Evolutionary conservation across 345 rosid genomes (phyloP), one percentile per base, ranked within the genome.

Genomic region (Draba incana): DNA sequence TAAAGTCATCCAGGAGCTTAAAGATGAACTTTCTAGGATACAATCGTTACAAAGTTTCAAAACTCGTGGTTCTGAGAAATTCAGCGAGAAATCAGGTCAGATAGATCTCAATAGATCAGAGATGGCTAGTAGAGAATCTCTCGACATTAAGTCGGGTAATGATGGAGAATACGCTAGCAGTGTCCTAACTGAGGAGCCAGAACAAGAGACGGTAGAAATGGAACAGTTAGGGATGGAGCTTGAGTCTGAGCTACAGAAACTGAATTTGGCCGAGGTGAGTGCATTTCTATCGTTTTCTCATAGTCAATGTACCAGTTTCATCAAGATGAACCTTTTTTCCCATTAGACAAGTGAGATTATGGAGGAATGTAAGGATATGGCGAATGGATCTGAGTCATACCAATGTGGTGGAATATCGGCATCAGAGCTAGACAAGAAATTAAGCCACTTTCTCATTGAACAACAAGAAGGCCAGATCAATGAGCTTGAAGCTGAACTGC

Each of bases 191-290:
- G 96, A 86, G 59, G 98, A 89, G 80, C 84, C 77, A 51, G 88
- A 82, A 62, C 79, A 80, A 24, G 88, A 81, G 79, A 56, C 62
- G 11, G 57, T 68, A 25, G 93, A 88, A 78, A 86, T 88, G 85
- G 85, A 82, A 73, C 84, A 76, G 56, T 78, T 90, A 77, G 97
- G 83, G 82, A 86, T 90, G 69, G 98, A 90, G 73, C 84, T 92
- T 12, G 88, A 84, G 62, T 82, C 85, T 68, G 93, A 92, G 83
- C 83, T 92, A 45, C 90, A 77, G 79, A 92, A 88, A 75, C 85
- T 88, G 20, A 75, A 62, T 23, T 57, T 75, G 54, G 47, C 66
- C 53, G 80, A 82, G 85, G 93, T 87, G 57, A 69, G 83, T 73
- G 37, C 28, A 27, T 56, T 67, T 50, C 57, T 42, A 6, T 48